Percentiles rank a stretch among this genome's conserved stretches.
phyloP scores from a whole-genome alignment of 306 rosid genomes.

The Astragalus membranaceus region DNA sequence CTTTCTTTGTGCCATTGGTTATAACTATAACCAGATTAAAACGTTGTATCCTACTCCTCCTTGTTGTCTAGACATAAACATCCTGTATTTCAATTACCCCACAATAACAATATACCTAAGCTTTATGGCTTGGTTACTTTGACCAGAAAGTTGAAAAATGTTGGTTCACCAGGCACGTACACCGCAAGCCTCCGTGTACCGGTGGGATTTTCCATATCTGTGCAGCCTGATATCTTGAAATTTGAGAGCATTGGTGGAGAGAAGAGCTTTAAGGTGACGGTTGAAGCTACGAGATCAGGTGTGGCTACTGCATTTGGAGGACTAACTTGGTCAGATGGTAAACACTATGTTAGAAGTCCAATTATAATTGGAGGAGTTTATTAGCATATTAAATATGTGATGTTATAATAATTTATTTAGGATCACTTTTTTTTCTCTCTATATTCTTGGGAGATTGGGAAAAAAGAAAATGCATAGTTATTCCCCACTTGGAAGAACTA shows the following conservation, averaged over 20 bases:
- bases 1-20: slow-evolving; percentile 53
- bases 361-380: slow-evolving; percentile 33
- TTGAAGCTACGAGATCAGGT: slow-evolving; percentile 25
- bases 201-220: slow-evolving; percentile 30
- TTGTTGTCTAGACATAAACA: slow-evolving; percentile 13
- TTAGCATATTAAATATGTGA: background rate
- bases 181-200: slow-evolving; percentile 27
- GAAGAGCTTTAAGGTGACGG: slow-evolving; percentile 41
- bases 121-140: slow-evolving; percentile 35
- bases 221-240: slow-evolving; percentile 38
- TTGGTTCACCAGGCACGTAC: slow-evolving; percentile 53
- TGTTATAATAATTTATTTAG: background rate
- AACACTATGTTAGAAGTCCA: slow-evolving; percentile 56
- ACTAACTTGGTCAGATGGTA: slow-evolving; percentile 54
- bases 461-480: background rate
- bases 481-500: too few relatives aligned
- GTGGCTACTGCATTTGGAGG: slow-evolving; percentile 30
- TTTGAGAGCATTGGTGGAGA: slow-evolving; percentile 45
- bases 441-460: background rate
- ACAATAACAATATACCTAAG: slow-evolving; percentile 46
- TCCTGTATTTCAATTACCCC: slow-evolving; percentile 68
- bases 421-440: too few relatives aligned
- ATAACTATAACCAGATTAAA: slow-evolving; percentile 22
- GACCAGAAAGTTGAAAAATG: slow-evolving; percentile 52
- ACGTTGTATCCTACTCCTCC: slow-evolving; percentile 14